Evolutionary conservation across 2,329 filamentous ascomycete genomes (phyloP).

Genomic region (Colletotrichum gigasporum): DNA sequence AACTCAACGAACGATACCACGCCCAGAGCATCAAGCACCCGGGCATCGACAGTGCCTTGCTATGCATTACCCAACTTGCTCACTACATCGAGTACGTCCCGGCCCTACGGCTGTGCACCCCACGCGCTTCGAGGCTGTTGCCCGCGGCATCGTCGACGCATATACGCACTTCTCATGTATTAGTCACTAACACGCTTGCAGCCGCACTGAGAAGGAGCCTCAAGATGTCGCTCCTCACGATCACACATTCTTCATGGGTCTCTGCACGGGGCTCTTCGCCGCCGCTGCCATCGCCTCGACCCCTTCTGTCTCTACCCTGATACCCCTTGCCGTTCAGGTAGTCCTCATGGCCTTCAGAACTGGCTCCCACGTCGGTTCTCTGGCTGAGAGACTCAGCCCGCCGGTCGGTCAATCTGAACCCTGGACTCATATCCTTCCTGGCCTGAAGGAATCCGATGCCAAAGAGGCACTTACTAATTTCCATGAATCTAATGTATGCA

Average conservation of each 20-base stretch:
- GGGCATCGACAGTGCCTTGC: conserved; percentile 71
- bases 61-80: conserved; percentile 72
- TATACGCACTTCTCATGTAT: neutral
- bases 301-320: conserved; percentile 67
- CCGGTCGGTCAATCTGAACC: conserved; percentile 58
- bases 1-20: conserved; percentile 73
- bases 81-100: conserved; percentile 75
- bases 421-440: conserved; percentile 75
- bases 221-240: conserved; percentile 59
- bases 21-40: conserved; percentile 65
- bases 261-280: conserved; percentile 77
- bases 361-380: conserved; percentile 63
- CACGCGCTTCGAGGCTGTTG: neutral
- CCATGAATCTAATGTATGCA: conserved; percentile 61
- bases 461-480: conserved; percentile 64
- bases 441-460: conserved; percentile 60
- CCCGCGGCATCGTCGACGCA: too few species aligned
- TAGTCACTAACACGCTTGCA: conserved; percentile 44
- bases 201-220: conserved; percentile 63
- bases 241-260: conserved; percentile 67
- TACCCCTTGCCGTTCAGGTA: conserved; percentile 70
- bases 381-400: conserved; percentile 57
- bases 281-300: conserved; percentile 73
- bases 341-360: conserved; percentile 74
- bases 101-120: neutral